Percentiles rank a stretch among this genome's conserved stretches.
Evolutionary conservation across 768 basidiomycete genomes (phyloP).

Genomic region (Xanthoconium purpureum): DNA sequence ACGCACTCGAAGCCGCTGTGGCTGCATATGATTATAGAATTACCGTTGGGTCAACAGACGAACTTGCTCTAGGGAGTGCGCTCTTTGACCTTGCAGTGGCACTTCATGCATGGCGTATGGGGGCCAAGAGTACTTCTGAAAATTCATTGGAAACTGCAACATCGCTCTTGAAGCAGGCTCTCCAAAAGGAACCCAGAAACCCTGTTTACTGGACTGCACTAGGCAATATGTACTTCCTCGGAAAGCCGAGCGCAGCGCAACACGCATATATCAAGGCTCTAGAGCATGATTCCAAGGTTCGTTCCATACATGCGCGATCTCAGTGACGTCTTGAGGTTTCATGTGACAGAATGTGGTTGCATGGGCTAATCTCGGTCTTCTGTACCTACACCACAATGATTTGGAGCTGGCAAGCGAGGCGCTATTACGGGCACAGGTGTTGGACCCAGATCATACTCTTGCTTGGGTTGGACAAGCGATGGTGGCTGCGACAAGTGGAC

Average conservation of each 20-base stretch:
- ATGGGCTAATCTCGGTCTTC: slow-evolving; percentile 87
- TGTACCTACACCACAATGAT: slow-evolving; percentile 81
- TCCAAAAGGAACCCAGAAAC: slow-evolving; percentile 70
- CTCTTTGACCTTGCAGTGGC: slow-evolving; percentile 74
- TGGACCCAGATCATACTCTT: slow-evolving; percentile 85
- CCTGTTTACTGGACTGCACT: slow-evolving; percentile 79
- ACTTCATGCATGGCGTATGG: slow-evolving; percentile 48
- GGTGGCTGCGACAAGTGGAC: slow-evolving; percentile 57
- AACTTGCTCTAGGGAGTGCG: slow-evolving; percentile 50
- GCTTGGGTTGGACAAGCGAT: slow-evolving; percentile 92
- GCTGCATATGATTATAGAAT: slow-evolving; percentile 61
- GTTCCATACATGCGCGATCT: slow-evolving; percentile 10
- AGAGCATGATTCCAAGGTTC: slow-evolving; percentile 80
- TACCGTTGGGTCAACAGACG: slow-evolving; percentile 52
- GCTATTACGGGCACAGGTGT: slow-evolving; percentile 81
- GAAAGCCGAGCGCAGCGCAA: slow-evolving; percentile 73
- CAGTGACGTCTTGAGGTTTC: neutral
- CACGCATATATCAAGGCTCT: slow-evolving; percentile 89
- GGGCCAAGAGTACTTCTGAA: slow-evolving; percentile 24
- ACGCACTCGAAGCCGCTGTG: slow-evolving; percentile 50
- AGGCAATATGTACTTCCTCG: slow-evolving; percentile 66
- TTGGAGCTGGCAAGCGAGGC: slow-evolving; percentile 81
- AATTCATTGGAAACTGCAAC: slow-evolving; percentile 42
- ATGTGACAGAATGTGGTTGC: slow-evolving; percentile 56
- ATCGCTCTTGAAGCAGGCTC: slow-evolving; percentile 62